phyloP scores from a whole-genome alignment of 768 basidiomycete species.

The Amanita molliuscula region DNA sequence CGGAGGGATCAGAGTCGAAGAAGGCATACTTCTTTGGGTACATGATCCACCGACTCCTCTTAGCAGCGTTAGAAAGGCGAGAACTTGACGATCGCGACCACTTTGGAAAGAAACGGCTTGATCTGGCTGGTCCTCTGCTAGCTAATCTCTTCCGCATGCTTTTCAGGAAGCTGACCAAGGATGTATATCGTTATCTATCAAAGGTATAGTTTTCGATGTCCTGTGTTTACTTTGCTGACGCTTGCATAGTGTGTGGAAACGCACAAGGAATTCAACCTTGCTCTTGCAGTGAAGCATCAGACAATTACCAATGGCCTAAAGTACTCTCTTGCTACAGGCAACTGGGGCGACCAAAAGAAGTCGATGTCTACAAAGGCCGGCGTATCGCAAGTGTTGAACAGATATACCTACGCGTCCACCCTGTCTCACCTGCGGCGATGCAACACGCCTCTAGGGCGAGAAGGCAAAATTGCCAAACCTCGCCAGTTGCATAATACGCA shows the following conservation, averaged over 20 bases:
- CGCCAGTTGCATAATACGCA: constrained; percentile 99
- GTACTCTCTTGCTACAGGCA: constrained; percentile 96
- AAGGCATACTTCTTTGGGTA: constrained; percentile 99
- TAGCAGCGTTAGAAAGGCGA: constrained; percentile 88
- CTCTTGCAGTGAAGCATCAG: constrained; percentile 87
- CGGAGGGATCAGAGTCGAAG: constrained; percentile 92
- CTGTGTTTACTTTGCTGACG: constrained; percentile 5
- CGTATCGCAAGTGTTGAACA: constrained; percentile 96
- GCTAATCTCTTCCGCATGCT: constrained; percentile 98
- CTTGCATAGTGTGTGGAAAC: constrained; percentile 80
- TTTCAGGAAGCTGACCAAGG: constrained; percentile 92
- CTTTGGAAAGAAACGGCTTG: constrained; percentile 96
- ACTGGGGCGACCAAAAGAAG: constrained; percentile 99
- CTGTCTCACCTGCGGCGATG: constrained; percentile 96
- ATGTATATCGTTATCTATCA: constrained; percentile 94
- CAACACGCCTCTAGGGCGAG: constrained; percentile 95
- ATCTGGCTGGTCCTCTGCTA: constrained; percentile 89
- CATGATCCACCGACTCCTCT: constrained; percentile 93
- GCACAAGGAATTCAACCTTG: constrained; percentile 89
- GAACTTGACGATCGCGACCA: constrained; percentile 99
- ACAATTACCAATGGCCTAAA: constrained; percentile 98
- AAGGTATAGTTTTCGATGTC: constrained; percentile 47
- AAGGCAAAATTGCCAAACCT: constrained; percentile 98
- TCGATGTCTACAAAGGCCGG: constrained; percentile 97
- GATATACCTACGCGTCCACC: constrained; percentile 98